Percentiles rank a stretch among this genome's conserved stretches.
phyloP scores from a whole-genome alignment of 805 yeast genomes.

The Candida yuanshanica region DNA sequence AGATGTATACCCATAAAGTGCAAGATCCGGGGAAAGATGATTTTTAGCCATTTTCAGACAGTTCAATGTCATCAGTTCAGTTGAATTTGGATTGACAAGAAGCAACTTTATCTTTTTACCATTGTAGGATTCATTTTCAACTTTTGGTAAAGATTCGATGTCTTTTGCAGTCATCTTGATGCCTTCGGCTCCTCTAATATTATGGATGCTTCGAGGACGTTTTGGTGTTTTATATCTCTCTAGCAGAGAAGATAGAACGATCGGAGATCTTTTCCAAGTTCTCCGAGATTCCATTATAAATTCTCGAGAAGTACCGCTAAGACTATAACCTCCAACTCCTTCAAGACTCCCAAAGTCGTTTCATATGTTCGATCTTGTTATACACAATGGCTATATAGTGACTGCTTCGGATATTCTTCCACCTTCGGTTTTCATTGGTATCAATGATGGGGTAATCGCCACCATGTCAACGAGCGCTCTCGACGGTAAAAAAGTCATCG shows the following conservation, averaged over 20 bases:
- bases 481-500: slow-evolving; percentile 28
- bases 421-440: slow-evolving; percentile 35
- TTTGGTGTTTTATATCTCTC: neutral
- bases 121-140: slow-evolving; percentile 1
- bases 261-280: slow-evolving; percentile 1
- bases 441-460: slow-evolving; percentile 33
- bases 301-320: too few relatives aligned
- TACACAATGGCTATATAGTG: slow-evolving; percentile 28
- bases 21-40: slow-evolving; percentile 26
- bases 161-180: slow-evolving; percentile 10
- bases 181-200: too few relatives aligned
- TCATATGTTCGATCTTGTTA: slow-evolving; percentile 23
- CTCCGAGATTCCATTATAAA: neutral
- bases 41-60: slow-evolving; percentile 27
- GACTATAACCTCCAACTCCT: too few relatives aligned
- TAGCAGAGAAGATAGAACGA: neutral
- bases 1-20: slow-evolving; percentile 28
- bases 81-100: slow-evolving; percentile 28
- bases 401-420: slow-evolving; percentile 28
- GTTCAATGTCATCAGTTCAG: slow-evolving; percentile 25
- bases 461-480: slow-evolving; percentile 29
- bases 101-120: slow-evolving; percentile 19
- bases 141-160: slow-evolving; percentile 12
- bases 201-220: too few relatives aligned
- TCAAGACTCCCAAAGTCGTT: too few relatives aligned